These are phyloP conservation scores for Fusarium secorum DNA, from an alignment of 2,329 filamentous ascomycete species.

Conservation along the genomic window DNA sequence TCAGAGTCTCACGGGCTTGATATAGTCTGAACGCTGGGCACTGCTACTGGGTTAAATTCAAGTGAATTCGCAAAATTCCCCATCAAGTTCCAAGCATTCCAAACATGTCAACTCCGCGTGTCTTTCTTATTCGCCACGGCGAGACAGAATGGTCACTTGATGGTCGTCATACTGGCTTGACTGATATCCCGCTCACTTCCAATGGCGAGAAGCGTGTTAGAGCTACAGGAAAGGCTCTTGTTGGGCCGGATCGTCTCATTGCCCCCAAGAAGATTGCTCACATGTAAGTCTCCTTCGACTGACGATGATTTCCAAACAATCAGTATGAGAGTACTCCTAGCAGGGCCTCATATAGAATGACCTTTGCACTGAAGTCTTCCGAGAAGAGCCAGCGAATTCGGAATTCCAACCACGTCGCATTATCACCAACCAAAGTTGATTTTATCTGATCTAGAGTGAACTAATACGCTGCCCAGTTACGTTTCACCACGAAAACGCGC, in stretches of 20 bases:
- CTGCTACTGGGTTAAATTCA: not conserved
- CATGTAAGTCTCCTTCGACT: slow-evolving; percentile 65
- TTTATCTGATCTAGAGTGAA: not conserved
- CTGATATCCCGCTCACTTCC: slow-evolving; percentile 85
- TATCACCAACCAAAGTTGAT: not conserved
- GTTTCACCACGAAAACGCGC: slow-evolving; percentile 87
- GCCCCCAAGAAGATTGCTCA: slow-evolving; percentile 82
- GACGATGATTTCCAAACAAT: not conserved
- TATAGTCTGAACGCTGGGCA: not conserved
- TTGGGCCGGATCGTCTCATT: slow-evolving; percentile 85
- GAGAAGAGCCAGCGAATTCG: not conserved
- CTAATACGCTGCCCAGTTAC: slow-evolving; percentile 60
- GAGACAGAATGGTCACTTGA: slow-evolving; percentile 95
- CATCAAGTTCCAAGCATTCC: slow-evolving; percentile 14
- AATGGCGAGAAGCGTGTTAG: slow-evolving; percentile 80
- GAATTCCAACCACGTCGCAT: not conserved
- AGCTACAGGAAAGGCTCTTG: slow-evolving; percentile 82
- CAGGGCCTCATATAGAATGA: not conserved
- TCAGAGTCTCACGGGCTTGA: not conserved
- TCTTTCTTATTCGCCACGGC: slow-evolving; percentile 87
- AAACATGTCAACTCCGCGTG: slow-evolving; percentile 65
- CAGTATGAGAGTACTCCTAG: not conserved
- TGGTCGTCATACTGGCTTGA: slow-evolving; percentile 82
- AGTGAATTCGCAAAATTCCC: not conserved
- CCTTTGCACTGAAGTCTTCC: not conserved